Conservation (phyloP, 2,329 filamentous ascomycete genomes). For the Claviceps sorghi region DNA sequence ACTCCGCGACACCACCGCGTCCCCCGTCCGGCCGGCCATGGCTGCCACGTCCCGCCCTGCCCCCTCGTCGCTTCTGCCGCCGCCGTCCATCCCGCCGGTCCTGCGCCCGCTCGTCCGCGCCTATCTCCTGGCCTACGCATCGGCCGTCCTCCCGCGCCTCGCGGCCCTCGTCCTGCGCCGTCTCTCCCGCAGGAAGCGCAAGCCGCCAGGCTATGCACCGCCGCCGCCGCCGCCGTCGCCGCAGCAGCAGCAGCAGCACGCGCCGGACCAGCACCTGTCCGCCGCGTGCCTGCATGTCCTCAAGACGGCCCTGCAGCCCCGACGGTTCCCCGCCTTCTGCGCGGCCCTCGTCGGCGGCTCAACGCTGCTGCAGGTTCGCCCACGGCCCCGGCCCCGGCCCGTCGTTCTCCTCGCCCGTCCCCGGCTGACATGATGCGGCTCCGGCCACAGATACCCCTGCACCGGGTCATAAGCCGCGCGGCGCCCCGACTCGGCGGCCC, state of each 20-base stretch:
- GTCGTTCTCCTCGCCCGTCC: not conserved
- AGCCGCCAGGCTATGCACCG: slow-evolving; percentile 13
- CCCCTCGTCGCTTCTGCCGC: slow-evolving; percentile 5
- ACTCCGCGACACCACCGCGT: too few species aligned
- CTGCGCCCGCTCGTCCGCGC: slow-evolving; percentile 43
- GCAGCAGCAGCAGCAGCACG: too few species aligned
- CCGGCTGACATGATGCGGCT: slow-evolving; percentile 6
- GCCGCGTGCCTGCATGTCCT: slow-evolving; percentile 27
- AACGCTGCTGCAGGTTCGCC: slow-evolving; percentile 45
- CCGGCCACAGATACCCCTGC: slow-evolving; percentile 17
- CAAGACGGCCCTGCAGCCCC: slow-evolving; percentile 35
- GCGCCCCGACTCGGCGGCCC: slow-evolving; percentile 12
- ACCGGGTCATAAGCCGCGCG: slow-evolving; percentile 14
- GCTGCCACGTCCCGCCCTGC: not conserved
- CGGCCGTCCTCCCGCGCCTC: slow-evolving; percentile 41
- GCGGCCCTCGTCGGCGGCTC: slow-evolving; percentile 44
- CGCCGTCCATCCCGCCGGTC: slow-evolving; percentile 28
- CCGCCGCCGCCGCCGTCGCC: slow-evolving; percentile 4
- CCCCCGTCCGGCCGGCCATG: not conserved
- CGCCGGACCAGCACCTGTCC: slow-evolving; percentile 18
- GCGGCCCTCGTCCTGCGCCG: slow-evolving; percentile 39
- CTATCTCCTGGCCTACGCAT: slow-evolving; percentile 46
- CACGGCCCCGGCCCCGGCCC: not conserved
- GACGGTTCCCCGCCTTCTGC: slow-evolving; percentile 49
- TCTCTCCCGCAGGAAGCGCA: slow-evolving; percentile 23